Evolutionary conservation across 2,329 filamentous ascomycete genomes (phyloP).

Genomic region (Ilyonectria robusta): DNA sequence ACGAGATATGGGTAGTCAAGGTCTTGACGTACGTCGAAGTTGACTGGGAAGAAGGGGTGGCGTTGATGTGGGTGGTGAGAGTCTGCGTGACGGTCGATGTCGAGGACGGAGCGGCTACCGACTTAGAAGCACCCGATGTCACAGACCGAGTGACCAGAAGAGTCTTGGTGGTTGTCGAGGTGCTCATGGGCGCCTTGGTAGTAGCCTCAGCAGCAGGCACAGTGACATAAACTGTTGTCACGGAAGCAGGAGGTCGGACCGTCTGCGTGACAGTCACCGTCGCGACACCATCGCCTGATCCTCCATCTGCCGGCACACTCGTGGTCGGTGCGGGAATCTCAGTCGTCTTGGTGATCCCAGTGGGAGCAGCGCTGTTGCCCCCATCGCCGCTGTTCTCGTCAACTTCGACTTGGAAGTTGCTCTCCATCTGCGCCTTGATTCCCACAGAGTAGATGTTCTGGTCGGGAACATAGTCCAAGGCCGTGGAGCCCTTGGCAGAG

Average conservation of each 20-base stretch:
- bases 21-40: conserved; percentile 18
- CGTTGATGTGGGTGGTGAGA: conserved; percentile 17
- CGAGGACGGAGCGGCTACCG: conserved; percentile 8
- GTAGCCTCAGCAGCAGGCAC: conserved; percentile 47
- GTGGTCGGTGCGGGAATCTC: conserved; percentile 14
- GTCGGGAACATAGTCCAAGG: conserved; percentile 51
- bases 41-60: not conserved
- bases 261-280: conserved; percentile 56
- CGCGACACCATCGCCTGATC: conserved; percentile 33
- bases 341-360: conserved; percentile 28
- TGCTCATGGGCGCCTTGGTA: conserved; percentile 32
- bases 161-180: conserved; percentile 43
- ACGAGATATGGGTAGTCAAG: conserved; percentile 19
- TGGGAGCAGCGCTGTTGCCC: conserved; percentile 35
- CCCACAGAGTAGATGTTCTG: conserved; percentile 61
- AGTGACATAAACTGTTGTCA: conserved; percentile 56
- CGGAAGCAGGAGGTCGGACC: conserved; percentile 55
- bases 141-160: conserved; percentile 34
- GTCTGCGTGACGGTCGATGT: conserved; percentile 14
- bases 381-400: conserved; percentile 44
- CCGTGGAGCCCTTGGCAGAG: conserved; percentile 40
- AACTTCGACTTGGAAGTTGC: conserved; percentile 62
- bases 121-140: conserved; percentile 2
- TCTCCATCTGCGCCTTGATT: conserved; percentile 61
- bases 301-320: conserved; percentile 34